Percentiles rank a stretch among this genome's conserved stretches.
Evolutionary conservation across 116 monocot genomes (phyloP).

Genomic region (Zostera marina): DNA sequence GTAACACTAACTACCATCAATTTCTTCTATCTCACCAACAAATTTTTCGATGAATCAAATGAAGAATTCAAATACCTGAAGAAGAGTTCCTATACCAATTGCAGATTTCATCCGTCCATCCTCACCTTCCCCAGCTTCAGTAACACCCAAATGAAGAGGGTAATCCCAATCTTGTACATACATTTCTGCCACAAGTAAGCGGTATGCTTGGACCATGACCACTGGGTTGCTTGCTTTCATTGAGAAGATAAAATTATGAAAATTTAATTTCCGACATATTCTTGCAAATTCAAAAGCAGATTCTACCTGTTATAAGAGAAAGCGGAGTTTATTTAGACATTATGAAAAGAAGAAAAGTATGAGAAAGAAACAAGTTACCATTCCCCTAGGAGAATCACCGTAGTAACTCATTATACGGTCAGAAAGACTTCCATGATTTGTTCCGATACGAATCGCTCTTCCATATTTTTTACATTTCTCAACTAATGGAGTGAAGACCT

Average conservation of each 20-base stretch:
- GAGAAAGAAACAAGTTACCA: constrained; percentile 30
- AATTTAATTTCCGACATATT: constrained; percentile 89
- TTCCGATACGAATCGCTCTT: constrained; percentile 97
- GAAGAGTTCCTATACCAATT: constrained; percentile 97
- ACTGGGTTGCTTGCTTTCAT: constrained; percentile 99
- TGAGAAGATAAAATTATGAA: constrained; percentile 98
- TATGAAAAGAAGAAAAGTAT: neutral
- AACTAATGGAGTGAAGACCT: constrained; percentile 96
- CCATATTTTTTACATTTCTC: constrained; percentile 99
- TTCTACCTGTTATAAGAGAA: constrained; percentile 63
- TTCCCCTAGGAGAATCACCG: constrained; percentile 99
- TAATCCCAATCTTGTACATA: constrained; percentile 99
- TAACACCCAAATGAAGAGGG: constrained; percentile 95
- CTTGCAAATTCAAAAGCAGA: constrained; percentile 99
- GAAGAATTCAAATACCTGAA: constrained; percentile 38
- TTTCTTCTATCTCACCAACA: neutral
- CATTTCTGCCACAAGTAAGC: constrained; percentile 98
- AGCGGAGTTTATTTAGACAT: neutral
- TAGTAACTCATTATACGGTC: constrained; percentile 99
- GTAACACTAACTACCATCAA: neutral
- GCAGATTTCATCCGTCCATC: constrained; percentile 99
- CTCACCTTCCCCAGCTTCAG: constrained; percentile 99
- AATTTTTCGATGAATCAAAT: neutral
- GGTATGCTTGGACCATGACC: constrained; percentile 96
- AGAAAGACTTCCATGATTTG: constrained; percentile 99